Base-by-base conservation (phyloP, 23 red algal genomes). In the Cyanidioschyzon merolae region DNA sequence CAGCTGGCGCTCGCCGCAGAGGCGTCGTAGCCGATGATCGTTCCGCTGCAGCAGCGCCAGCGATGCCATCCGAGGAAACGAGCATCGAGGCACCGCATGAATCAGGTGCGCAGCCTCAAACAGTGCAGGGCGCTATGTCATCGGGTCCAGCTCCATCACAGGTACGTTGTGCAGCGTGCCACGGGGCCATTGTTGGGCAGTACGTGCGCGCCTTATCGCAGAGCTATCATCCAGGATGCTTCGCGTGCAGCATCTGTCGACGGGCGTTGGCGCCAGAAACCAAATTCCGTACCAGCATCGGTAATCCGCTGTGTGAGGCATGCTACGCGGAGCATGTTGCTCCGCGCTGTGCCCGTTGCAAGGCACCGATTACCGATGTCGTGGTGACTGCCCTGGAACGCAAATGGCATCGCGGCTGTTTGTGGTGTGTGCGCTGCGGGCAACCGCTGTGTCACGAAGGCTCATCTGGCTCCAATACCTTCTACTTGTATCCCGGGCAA, bases 331-430 rank as follows among this genome's bases (percentile, higher is more conserved):
- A 67, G 25, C 59, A 82, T 16, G 39, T 95, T 76, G 91, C 91
- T 2, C 80, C 91, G 2, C 86, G 86, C 38, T 95, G 91, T 39
- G 91, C 91, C 3, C 87, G 87, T 18, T 95, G 91, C 75, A 78
- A 81, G 40, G 38, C 89, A 37, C 91, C 91, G 7, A 86, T 95
- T 39, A 76, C 88, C 75, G 91, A 89, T 18, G 79, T 85, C 26
- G 91, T 95, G 39, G 76, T 84, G 7, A 95, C 87, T 1, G 91
- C 91, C 2, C 85, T 95, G 86, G 87, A 95, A 57, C 87, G 87
- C 7, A 68, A 75, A 41, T 95, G 91, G 91, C 91, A 95, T 63
- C 80, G 86, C 39, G 76, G 51, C 0, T 95, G 91, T 68, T 74
- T 95, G 21, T 87, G 84, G 16, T 95, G 91, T 41, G 75, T 79